Evolutionary conservation across 768 basidiomycete genomes (phyloP).

Genomic region (Dioszegia hungarica): DNA sequence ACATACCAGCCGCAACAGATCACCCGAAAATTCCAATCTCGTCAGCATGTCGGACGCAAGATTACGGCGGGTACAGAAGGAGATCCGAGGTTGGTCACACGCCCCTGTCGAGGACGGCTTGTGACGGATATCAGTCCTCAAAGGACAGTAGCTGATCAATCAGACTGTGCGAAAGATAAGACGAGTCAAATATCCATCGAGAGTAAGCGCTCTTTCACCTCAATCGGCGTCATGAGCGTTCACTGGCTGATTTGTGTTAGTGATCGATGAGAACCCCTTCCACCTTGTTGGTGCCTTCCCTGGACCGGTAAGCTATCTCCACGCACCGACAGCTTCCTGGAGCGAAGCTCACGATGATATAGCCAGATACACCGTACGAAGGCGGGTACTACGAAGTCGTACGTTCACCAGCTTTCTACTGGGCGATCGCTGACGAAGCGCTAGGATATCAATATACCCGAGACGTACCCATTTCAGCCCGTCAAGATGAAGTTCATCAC

Average conservation of each 20-base stretch:
- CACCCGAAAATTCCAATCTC: not conserved
- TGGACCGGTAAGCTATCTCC: slow-evolving; percentile 58
- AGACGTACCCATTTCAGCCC: slow-evolving; percentile 66
- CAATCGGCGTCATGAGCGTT: not conserved
- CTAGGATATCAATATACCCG: slow-evolving; percentile 93
- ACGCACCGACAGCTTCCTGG: not conserved
- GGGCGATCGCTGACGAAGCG: not conserved
- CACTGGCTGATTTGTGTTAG: slow-evolving; percentile 31
- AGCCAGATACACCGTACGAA: slow-evolving; percentile 80
- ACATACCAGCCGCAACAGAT: too few species aligned
- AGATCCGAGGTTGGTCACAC: slow-evolving; percentile 64
- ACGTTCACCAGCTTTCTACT: slow-evolving; percentile 45
- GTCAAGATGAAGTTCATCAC: slow-evolving; percentile 99
- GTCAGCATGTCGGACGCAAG: slow-evolving; percentile 70
- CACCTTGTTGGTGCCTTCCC: slow-evolving; percentile 87
- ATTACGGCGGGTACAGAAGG: slow-evolving; percentile 85
- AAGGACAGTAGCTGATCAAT: not conserved
- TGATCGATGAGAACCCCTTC: slow-evolving; percentile 82
- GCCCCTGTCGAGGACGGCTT: not conserved
- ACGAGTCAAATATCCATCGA: slow-evolving; percentile 79
- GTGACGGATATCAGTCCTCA: too few species aligned
- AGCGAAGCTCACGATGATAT: not conserved
- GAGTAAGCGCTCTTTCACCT: slow-evolving; percentile 32
- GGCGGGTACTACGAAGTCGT: slow-evolving; percentile 90
- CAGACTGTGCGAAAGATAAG: slow-evolving; percentile 72